A percentile compares a stretch with the other conserved stretches of the same genome.
phyloP scores from a whole-genome alignment of 305 asterid species.

The Withania somnifera region DNA sequence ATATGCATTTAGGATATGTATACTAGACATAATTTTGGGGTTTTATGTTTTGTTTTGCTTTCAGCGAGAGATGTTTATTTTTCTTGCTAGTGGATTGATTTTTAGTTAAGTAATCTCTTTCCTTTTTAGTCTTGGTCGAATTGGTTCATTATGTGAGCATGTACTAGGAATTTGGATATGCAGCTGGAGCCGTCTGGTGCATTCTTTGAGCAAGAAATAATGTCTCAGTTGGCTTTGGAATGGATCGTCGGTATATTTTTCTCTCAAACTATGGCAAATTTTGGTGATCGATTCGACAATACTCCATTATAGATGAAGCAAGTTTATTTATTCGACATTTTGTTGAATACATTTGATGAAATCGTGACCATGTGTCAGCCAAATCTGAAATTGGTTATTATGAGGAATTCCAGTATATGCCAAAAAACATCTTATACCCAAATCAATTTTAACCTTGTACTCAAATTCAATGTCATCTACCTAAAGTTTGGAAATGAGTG shows the following conservation, averaged over 20 bases:
- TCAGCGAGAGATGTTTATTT: too few relatives aligned
- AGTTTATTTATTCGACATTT: too few relatives aligned
- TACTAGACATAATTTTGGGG: neutral
- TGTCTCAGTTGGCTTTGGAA: neutral
- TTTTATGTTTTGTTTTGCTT: neutral
- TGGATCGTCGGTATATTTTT: neutral
- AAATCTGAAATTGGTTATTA: neutral
- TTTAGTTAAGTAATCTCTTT: neutral
- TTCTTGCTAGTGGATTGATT: neutral
- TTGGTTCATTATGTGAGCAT: neutral
- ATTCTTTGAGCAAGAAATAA: neutral
- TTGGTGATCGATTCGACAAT: too few relatives aligned
- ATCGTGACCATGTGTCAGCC: neutral
- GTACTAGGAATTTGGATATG: neutral
- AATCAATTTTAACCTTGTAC: neutral
- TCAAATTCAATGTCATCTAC: neutral
- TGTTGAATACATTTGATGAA: neutral
- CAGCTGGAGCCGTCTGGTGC: neutral
- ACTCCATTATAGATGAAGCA: neutral
- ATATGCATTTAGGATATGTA: neutral
- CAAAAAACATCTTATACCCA: neutral
- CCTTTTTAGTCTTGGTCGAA: neutral
- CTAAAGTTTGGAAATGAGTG: neutral
- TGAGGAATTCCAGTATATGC: neutral
- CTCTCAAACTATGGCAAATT: neutral